These are phyloP conservation scores for Casaregolazyma lundiana DNA, from an alignment of 1,139 yeast genomes.

Conservation along the genomic window DNA sequence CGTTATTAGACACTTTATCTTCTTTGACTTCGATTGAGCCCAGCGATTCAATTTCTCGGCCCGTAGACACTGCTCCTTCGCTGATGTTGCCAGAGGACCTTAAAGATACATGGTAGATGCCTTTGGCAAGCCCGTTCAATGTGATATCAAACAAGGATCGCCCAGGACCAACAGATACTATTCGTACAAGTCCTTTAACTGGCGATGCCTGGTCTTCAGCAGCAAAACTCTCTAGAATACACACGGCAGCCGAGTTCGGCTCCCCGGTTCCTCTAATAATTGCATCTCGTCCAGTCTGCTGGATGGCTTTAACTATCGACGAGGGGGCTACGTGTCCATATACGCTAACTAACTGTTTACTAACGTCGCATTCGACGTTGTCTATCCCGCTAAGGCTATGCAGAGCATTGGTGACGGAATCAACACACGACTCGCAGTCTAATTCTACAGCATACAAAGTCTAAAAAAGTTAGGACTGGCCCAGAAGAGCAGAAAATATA, in stretches of 20 bases:
- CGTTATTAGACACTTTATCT: slow-evolving; percentile 36
- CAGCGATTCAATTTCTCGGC: slow-evolving; percentile 43
- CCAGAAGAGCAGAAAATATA: background rate
- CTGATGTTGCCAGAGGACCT: slow-evolving; percentile 73
- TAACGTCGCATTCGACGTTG: slow-evolving; percentile 48
- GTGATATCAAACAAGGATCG: slow-evolving; percentile 69
- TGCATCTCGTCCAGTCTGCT: slow-evolving; percentile 76
- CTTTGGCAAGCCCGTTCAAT: slow-evolving; percentile 60
- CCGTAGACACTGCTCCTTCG: slow-evolving; percentile 67
- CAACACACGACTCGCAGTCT: slow-evolving; percentile 68
- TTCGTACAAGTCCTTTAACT: slow-evolving; percentile 82
- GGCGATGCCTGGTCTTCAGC: slow-evolving; percentile 48
- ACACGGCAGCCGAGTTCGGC: slow-evolving; percentile 86
- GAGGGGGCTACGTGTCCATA: slow-evolving; percentile 69
- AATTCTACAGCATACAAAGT: slow-evolving; percentile 67
- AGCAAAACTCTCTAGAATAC: slow-evolving; percentile 74
- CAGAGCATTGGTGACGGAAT: slow-evolving; percentile 53
- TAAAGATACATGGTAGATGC: slow-evolving; percentile 65
- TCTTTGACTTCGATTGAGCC: slow-evolving; percentile 39
- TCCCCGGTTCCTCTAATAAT: slow-evolving; percentile 87
- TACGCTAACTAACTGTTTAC: slow-evolving; percentile 56
- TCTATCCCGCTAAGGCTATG: slow-evolving; percentile 38
- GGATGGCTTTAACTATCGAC: slow-evolving; percentile 57
- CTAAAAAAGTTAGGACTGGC: slow-evolving; percentile 11
- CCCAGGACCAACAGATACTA: slow-evolving; percentile 58